A percentile compares a stretch with the other conserved stretches of the same genome.
Conservation (phyloP, 2,329 filamentous ascomycete species). For the Ceratocystis albifundus region DNA sequence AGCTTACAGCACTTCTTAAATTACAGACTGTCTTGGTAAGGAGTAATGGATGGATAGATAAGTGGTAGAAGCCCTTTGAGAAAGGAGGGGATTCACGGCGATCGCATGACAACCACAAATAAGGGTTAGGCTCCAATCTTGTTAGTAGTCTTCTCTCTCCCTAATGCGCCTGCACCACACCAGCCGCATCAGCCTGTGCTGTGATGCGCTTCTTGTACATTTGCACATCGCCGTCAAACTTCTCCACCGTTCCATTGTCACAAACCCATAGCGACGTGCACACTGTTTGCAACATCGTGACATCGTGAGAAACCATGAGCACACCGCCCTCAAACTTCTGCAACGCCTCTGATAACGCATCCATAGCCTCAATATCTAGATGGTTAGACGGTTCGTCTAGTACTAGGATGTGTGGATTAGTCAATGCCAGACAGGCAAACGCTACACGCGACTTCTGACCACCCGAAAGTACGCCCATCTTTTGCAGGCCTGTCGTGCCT, state of each 20-base stretch:
- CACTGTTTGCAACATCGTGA: slow-evolving; percentile 95
- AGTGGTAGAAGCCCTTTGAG: neutral
- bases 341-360: slow-evolving; percentile 76
- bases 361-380: slow-evolving; percentile 98
- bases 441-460: slow-evolving; percentile 97
- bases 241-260: slow-evolving; percentile 84
- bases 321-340: slow-evolving; percentile 85
- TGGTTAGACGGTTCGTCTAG: slow-evolving; percentile 98
- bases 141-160: neutral
- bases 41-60: neutral
- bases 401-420: slow-evolving; percentile 91
- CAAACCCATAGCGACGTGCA: slow-evolving; percentile 95
- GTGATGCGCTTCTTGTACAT: slow-evolving; percentile 95
- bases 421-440: slow-evolving; percentile 88
- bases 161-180: slow-evolving; percentile 62
- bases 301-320: slow-evolving; percentile 97
- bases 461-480: slow-evolving; percentile 87
- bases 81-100: neutral
- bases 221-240: slow-evolving; percentile 90
- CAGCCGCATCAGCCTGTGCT: slow-evolving; percentile 75
- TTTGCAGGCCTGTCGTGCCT: slow-evolving; percentile 90
- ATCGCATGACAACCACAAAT: neutral
- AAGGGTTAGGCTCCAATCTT: neutral
- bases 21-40: neutral
- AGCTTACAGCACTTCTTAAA: neutral